These are phyloP conservation scores for Cryoendolithus antarcticus DNA, from an alignment of 2,329 filamentous ascomycete species.

Conservation along the genomic window DNA sequence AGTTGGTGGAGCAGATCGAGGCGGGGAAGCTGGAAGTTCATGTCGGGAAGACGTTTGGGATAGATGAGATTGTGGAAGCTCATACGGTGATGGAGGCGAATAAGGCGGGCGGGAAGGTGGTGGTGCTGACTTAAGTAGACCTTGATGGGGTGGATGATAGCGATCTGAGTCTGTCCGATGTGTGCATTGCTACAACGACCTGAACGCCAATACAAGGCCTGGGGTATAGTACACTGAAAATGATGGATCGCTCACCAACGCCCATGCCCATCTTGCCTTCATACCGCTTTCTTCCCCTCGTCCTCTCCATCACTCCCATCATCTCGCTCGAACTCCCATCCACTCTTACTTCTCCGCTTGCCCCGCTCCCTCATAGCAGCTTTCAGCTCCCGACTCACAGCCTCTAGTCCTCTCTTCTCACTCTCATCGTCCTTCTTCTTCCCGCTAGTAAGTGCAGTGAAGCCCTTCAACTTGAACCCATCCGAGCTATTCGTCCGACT, in stretches of 20 bases:
- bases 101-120: constrained; percentile 33
- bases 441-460: constrained; percentile 38
- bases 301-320: constrained; percentile 9
- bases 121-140: constrained; percentile 27
- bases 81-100: constrained; percentile 35
- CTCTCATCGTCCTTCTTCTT: constrained; percentile 33
- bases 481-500: constrained; percentile 46
- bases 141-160: too few species aligned
- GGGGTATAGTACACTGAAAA: too few species aligned
- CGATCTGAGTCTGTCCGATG: too few species aligned
- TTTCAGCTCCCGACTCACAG: constrained; percentile 72
- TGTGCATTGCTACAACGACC: too few species aligned
- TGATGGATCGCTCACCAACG: too few species aligned
- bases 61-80: constrained; percentile 36
- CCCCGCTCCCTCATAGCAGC: constrained; percentile 74
- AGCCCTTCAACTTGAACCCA: constrained; percentile 9
- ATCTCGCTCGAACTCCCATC: constrained; percentile 13
- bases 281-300: constrained; percentile 3
- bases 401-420: constrained; percentile 46
- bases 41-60: constrained; percentile 30
- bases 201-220: too few species aligned
- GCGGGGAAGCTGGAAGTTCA: constrained; percentile 28
- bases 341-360: constrained; percentile 40
- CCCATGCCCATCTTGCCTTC: too few species aligned
- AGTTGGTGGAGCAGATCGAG: constrained; percentile 27